Evolutionary conservation across 805 yeast species (phyloP), one percentile per base, ranked within the genome.

Genomic region (Alloascoidea hylecoeti): DNA sequence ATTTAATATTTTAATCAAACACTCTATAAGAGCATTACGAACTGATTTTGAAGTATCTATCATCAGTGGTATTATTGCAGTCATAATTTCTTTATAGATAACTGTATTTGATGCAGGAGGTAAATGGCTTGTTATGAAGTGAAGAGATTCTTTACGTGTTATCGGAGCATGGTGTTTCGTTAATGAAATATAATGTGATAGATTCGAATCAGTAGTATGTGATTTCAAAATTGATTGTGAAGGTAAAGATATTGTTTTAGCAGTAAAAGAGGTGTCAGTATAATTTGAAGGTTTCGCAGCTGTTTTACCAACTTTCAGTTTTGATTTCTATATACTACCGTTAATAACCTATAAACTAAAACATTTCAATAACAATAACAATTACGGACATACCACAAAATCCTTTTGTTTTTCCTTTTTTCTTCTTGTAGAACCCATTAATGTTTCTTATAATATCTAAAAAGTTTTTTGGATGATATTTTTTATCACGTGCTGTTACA

Each of bases 301-400:
- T 2, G 79, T 63, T 56, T 92, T 92, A 40, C 98, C 98, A 23
- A 92, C 96, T 50, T 70, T 79, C 38, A 92, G 69, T 63, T 84
- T 89, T 42, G 75, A 66, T 55, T 85, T 85, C 50, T 63, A 48
- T 14, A 19, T 12, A 17, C 12, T 16, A 15, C 16, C 18, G 23
- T 32, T 17, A 35, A 33, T 33, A 36, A 33, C 40, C 19, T 33
- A 5, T 17, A 17, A 5, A 9, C 17, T 19, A 16, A 13, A 36
- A 4, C 15, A 23, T 14, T 12, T 15, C 12, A 1, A 15, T 14
- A 5, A 6, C 18, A 17, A 14, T 36, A 23, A 34, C 17, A 5
- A 18, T 17, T 2, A 9, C n/a, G 9, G 4, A 46, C 60, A 5
- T 46, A 58, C 63, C 38, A 60, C 66, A 53, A 82, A 82, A 50